Conservation (phyloP, 148 eudicot species). For the Selenicereus undatus region DNA sequence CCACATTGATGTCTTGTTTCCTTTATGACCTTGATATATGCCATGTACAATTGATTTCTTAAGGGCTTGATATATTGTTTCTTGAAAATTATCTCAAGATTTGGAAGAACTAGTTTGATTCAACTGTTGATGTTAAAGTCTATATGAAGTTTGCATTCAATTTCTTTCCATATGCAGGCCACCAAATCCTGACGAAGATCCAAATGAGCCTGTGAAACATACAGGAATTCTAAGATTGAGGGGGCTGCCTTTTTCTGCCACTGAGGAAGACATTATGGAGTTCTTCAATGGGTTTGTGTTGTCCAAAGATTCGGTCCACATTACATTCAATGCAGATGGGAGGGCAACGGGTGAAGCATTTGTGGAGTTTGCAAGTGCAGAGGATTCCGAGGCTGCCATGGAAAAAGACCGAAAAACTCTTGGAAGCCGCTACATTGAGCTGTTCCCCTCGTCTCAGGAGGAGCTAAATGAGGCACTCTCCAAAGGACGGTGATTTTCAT, state of each 20-base stretch:
- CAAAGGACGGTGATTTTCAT: conserved; percentile 43
- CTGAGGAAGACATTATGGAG: conserved; percentile 77
- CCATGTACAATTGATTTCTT: background rate
- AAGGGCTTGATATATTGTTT: background rate
- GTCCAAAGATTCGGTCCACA: conserved; percentile 65
- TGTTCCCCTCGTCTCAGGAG: conserved; percentile 63
- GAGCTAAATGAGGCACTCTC: conserved; percentile 71
- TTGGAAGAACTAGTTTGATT: background rate
- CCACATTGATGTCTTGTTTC: background rate
- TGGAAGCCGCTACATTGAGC: conserved; percentile 93
- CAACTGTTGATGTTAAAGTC: background rate
- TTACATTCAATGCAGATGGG: conserved; percentile 53
- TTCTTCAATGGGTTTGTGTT: conserved; percentile 72
- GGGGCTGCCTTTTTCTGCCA: conserved; percentile 95
- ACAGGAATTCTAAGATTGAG: conserved; percentile 71
- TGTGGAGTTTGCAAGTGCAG: conserved; percentile 67
- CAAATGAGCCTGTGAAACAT: conserved; percentile 44
- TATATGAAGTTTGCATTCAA: background rate
- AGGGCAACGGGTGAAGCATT: conserved; percentile 95
- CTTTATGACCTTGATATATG: background rate
- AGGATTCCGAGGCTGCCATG: conserved; percentile 85
- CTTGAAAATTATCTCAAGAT: background rate
- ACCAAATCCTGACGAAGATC: conserved; percentile 47
- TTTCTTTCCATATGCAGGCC: conserved; percentile 18
- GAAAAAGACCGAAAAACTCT: conserved; percentile 89